Evolutionary conservation across 1,284 basidiomycete species (phyloP), one percentile per base, ranked within the genome.

Genomic region (Leucoagaricus sp.): DNA sequence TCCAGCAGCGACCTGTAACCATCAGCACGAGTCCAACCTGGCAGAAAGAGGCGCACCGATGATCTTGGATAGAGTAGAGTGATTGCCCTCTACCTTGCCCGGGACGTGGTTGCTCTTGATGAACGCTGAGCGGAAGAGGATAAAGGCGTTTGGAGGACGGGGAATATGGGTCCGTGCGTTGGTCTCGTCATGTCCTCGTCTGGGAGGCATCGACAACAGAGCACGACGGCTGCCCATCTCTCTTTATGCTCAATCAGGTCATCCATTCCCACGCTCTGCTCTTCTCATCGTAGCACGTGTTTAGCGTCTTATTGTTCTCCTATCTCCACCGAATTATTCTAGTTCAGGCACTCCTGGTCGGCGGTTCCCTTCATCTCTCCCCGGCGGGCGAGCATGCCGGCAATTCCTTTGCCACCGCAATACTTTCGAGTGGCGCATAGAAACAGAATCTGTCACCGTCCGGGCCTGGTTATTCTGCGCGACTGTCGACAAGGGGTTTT

Each of bases 131-230:
- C 95, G 84, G 74, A 95, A 97, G 69, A 97, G 85, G 65, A 97
- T 96, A 75, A 96, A 97, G 47, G 95, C 94, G 72, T 97, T 97
- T 29, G 93, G 89, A 0, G 94, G 94, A 31, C 94, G 86, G 47
- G 94, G 93, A 69, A 96, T 93, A 72, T 96, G 75, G 8, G 15
- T 40, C 28, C 29, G 28, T 17, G 31, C 15, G 10, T 28, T 19
- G 28, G 47, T 47, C 21, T 47, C 44, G 23, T 40, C 53, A 46
- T 54, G 33, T n/a, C 53, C 44, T 46, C 53, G 33, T 46, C 53
- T 21, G 33, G 53, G 31, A 46, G 53, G 53, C 53, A 54, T 54
- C 53, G 51, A 53, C 51, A 44, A 36, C 15, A 38, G 33, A n/a
- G 9, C 26, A 36, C 25, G 34, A 21, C 34, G 25, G 6, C 45